Percentiles rank a stretch among this genome's conserved stretches.
Conservation (phyloP, 352 stramenopile genomes). For the Pythium monospermum region DNA sequence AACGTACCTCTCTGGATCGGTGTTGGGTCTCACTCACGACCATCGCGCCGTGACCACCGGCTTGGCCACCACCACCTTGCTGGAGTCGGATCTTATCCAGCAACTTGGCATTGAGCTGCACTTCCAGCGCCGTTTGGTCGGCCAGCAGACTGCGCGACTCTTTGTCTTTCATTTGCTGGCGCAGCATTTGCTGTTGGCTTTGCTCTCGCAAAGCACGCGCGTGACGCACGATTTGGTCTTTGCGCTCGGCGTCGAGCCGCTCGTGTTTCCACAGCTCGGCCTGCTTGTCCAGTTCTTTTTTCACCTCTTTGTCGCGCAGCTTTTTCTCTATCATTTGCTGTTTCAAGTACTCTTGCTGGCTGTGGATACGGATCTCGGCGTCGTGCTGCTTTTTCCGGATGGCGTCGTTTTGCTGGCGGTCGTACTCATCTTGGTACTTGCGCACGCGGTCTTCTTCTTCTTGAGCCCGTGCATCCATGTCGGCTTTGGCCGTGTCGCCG, state of each 20-base stretch:
- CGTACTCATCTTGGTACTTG: constrained; percentile 67
- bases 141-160: constrained; percentile 50
- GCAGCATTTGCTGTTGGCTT: constrained; percentile 57
- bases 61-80: constrained; percentile 27
- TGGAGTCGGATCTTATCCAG: constrained; percentile 72
- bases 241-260: constrained; percentile 45
- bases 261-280: constrained; percentile 78
- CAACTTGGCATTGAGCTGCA: constrained; percentile 68
- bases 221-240: constrained; percentile 42
- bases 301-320: constrained; percentile 41
- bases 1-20: constrained; percentile 59
- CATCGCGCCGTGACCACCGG: constrained; percentile 28
- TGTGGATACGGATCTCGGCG: constrained; percentile 36
- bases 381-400: constrained; percentile 50
- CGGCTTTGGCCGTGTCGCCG: constrained; percentile 66
- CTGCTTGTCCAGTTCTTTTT: constrained; percentile 69
- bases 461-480: constrained; percentile 50
- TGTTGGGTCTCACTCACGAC: constrained; percentile 70
- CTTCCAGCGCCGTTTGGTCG: constrained; percentile 63
- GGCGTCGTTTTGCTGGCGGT: constrained; percentile 42
- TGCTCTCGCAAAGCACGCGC: constrained; percentile 47
- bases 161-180: constrained; percentile 69
- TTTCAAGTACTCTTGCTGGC: constrained; percentile 51
- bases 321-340: constrained; percentile 72
- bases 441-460: constrained; percentile 61